phyloP scores from a whole-genome alignment of 805 yeast species.

The Blastobotrys muscicola region DNA sequence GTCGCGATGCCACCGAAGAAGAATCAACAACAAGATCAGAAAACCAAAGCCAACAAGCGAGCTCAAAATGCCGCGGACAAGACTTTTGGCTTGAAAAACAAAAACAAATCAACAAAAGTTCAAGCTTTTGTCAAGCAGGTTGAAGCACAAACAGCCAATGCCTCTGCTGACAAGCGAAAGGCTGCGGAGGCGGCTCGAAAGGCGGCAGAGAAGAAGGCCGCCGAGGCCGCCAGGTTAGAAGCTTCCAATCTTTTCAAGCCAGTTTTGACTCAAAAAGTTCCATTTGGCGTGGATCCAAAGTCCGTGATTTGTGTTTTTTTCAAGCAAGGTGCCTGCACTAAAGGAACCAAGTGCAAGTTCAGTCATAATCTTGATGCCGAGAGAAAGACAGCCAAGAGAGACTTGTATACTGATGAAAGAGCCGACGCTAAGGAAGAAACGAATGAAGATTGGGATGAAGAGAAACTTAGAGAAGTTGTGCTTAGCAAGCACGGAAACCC shows the following conservation, averaged over 20 bases:
- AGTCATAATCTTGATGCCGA: conserved; percentile 82
- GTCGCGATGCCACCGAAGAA: conserved; percentile 45
- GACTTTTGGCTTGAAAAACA: conserved; percentile 92
- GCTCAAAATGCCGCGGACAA: conserved; percentile 65
- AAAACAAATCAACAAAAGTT: conserved; percentile 87
- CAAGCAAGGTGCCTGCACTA: conserved; percentile 75
- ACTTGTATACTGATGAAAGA: conserved; percentile 85
- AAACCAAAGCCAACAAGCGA: conserved; percentile 48
- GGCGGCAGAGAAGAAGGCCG: conserved; percentile 78
- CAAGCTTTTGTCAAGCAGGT: conserved; percentile 65
- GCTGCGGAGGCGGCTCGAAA: conserved; percentile 65
- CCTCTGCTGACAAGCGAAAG: conserved; percentile 47
- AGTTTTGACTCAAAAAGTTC: conserved; percentile 69
- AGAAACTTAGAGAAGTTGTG: conserved; percentile 78
- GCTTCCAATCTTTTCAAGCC: conserved; percentile 69
- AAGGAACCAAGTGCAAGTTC: conserved; percentile 67
- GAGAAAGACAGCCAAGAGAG: conserved; percentile 82
- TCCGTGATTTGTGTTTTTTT: conserved; percentile 83
- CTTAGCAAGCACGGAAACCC: conserved; percentile 90
- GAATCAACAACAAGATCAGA: conserved; percentile 42
- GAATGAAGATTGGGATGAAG: conserved; percentile 97
- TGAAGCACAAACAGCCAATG: conserved; percentile 48
- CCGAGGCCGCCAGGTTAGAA: conserved; percentile 81
- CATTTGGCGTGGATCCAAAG: conserved; percentile 97
- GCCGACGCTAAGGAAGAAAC: conserved; percentile 63